These are phyloP conservation scores for Phytophthora tubulina DNA, from an alignment of 352 stramenopile species.

Conservation along the genomic window DNA sequence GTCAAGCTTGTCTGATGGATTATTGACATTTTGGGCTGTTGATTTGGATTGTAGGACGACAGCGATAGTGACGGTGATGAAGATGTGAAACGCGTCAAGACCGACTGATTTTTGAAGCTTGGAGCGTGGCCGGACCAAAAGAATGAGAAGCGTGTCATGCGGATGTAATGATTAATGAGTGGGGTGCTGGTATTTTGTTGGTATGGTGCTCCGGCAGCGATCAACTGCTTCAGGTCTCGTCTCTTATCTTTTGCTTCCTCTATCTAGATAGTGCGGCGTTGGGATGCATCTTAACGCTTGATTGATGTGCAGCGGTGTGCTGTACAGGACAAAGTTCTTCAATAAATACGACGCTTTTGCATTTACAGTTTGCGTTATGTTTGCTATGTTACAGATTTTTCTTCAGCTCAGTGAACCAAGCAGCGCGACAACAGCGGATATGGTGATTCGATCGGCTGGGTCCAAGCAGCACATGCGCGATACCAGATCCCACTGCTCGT, in stretches of 20 bases:
- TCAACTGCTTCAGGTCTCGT: constrained; percentile 41
- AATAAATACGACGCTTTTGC: constrained; percentile 44
- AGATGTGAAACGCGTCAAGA: constrained; percentile 74
- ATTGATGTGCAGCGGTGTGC: constrained; percentile 11
- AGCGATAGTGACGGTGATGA: constrained; percentile 76
- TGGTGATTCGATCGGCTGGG: constrained; percentile 30
- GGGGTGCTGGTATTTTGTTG: constrained; percentile 42
- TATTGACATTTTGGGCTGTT: constrained; percentile 17
- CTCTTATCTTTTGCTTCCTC: constrained; percentile 32
- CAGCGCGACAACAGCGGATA: constrained; percentile 26
- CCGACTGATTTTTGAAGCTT: constrained; percentile 47
- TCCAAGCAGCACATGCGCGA: constrained; percentile 37
- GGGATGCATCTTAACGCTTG: constrained; percentile 1
- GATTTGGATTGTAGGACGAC: constrained; percentile 52
- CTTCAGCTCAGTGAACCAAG: constrained; percentile 27
- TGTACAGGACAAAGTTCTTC: constrained; percentile 11
- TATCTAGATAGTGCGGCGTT: constrained; percentile 16
- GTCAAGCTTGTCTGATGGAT: neutral
- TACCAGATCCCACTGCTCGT: constrained; percentile 43
- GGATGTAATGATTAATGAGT: constrained; percentile 48
- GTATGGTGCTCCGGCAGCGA: constrained; percentile 34
- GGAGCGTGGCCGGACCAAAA: constrained; percentile 26
- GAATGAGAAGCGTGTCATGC: constrained; percentile 29
- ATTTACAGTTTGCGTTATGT: constrained; percentile 30
- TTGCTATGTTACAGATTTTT: constrained; percentile 12